Evolutionary conservation across 768 basidiomycete genomes (phyloP), one percentile per base, ranked within the genome.

Genomic region (Pisolithus tinctorius): DNA sequence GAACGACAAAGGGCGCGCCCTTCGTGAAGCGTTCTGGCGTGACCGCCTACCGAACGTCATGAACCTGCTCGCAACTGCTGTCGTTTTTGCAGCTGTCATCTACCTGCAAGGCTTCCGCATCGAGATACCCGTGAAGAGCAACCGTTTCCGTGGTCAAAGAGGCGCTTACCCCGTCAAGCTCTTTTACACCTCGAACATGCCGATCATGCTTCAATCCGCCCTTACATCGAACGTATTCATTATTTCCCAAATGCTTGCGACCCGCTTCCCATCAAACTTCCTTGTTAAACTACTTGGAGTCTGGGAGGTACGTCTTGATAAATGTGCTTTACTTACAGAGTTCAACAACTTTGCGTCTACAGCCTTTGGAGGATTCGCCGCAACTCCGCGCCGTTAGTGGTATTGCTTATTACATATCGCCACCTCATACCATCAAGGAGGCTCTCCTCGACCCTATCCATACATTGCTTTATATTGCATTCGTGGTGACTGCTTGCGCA

Each of bases 141-240:
- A 90, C 76, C 81, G 83, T 58, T 92, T 93, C 84, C 81, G 93
- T 52, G 96, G 96, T n/a, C 93, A 97, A 69, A 80, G 94, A 29
- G 94, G 91, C 39, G 81, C 82, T 13, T 98, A 97, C 75, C 96
- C 96, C 47, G 81, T 99, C 75, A 98, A 98, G 74, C 82, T 98
- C 36, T 98, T 99, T 75, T 99, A 98, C 73, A 98, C 96, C 14
- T 87, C 83, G 41, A 99, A 98, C 75, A 99, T 97, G 95, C 95
- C 95, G 51, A 98, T 99, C 77, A 99, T 99, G 95, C 81, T 98
- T 54, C 90, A 98, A 73, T 84, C 82, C 13, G 94, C 94, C 13
- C 74, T 98, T 51, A 92, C 92, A 1, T 86, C 83, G 52, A 95
- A 99, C 68, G 84, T 99, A 29, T 98, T 93, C 74, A 89, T 98